Evolutionary conservation across 345 rosid species (phyloP).

Genomic region (Cardamine chenopodiifolia): DNA sequence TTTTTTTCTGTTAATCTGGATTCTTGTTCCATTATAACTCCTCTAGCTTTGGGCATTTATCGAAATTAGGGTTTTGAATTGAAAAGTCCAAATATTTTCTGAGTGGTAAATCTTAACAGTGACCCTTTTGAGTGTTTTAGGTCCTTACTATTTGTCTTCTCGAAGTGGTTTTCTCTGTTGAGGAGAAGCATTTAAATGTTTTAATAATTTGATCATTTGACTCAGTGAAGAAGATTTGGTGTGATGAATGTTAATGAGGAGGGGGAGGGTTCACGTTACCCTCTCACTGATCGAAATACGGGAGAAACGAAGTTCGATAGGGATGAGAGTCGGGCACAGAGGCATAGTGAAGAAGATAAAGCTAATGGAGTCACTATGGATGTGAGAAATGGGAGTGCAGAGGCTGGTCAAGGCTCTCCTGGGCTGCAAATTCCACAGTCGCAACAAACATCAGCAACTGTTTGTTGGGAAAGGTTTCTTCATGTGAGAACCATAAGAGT

Average conservation of each 20-base stretch:
- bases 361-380: constrained; percentile 41
- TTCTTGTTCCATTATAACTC: constrained; percentile 1
- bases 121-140: neutral
- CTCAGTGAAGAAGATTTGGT: constrained; percentile 48
- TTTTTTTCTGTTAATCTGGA: constrained; percentile 14
- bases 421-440: constrained; percentile 50
- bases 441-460: constrained; percentile 50
- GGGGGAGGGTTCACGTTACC: constrained; percentile 46
- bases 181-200: neutral
- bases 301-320: constrained; percentile 37
- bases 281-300: constrained; percentile 33
- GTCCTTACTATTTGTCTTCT: neutral
- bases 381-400: constrained; percentile 48
- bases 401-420: constrained; percentile 42
- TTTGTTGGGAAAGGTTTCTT: constrained; percentile 83
- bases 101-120: neutral
- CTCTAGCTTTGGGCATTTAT: constrained; percentile 5
- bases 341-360: constrained; percentile 40
- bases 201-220: constrained; percentile 33
- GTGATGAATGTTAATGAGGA: constrained; percentile 57
- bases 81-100: neutral
- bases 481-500: constrained; percentile 66
- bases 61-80: constrained; percentile 46
- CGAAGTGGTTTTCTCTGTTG: neutral
- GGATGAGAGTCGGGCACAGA: constrained; percentile 39